Conservation (phyloP, 2,329 filamentous ascomycete genomes). For the Claviceps monticola region DNA sequence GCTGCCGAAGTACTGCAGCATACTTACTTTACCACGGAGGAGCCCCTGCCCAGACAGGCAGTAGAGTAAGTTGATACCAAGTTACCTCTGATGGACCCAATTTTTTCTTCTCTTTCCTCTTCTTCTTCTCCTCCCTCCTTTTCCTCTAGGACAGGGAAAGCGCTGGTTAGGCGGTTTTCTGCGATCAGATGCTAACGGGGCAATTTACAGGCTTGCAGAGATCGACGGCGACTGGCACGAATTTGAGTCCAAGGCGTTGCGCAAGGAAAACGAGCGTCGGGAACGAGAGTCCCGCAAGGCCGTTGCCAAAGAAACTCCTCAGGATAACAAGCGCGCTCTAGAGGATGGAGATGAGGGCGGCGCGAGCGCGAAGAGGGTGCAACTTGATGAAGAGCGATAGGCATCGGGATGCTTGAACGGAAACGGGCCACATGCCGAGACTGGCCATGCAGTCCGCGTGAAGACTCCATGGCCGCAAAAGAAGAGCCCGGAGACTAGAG, state of each 20-base stretch:
- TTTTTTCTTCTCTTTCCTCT: neutral
- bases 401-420: neutral
- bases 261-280: constrained; percentile 72
- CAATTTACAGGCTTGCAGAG: constrained; percentile 46
- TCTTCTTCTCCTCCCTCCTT: neutral
- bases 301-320: constrained; percentile 22
- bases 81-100: neutral
- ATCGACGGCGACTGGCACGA: constrained; percentile 97
- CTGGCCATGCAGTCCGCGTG: too few species aligned
- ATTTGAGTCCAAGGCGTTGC: constrained; percentile 88
- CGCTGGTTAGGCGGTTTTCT: too few species aligned
- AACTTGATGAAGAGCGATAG: constrained; percentile 14
- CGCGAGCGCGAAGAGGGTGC: constrained; percentile 21
- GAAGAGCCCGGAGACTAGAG: too few species aligned
- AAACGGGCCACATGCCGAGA: too few species aligned
- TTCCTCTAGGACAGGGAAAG: neutral
- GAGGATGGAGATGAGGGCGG: constrained; percentile 17
- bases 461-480: too few species aligned
- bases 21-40: constrained; percentile 74
- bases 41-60: constrained; percentile 63
- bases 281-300: constrained; percentile 38
- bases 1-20: constrained; percentile 77
- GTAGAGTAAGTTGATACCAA: constrained; percentile 51
- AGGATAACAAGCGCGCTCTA: constrained; percentile 26
- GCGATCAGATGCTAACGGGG: neutral